These are phyloP conservation scores for Psilocybe sp. DNA, from an alignment of 768 basidiomycete species.

Conservation along the genomic window DNA sequence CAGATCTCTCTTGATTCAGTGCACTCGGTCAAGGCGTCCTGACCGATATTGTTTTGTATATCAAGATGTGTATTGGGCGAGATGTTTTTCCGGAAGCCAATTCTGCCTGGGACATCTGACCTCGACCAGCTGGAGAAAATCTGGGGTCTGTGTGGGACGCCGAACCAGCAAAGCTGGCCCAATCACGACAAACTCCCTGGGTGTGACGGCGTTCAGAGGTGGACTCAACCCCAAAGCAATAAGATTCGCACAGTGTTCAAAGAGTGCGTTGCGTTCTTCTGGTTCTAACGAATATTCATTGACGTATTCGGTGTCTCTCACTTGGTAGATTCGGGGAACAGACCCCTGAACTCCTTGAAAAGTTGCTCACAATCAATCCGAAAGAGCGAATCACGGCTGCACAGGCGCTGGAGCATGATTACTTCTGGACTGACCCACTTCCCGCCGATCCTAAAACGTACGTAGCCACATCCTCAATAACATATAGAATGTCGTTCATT, in stretches of 20 bases:
- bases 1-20: not conserved
- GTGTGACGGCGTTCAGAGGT: slow-evolving; percentile 75
- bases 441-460: slow-evolving; percentile 84
- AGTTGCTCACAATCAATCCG: slow-evolving; percentile 81
- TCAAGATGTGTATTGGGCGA: slow-evolving; percentile 91
- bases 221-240: slow-evolving; percentile 52
- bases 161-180: slow-evolving; percentile 80
- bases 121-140: slow-evolving; percentile 91
- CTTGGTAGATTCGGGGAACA: slow-evolving; percentile 59
- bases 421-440: slow-evolving; percentile 90
- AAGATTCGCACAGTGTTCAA: slow-evolving; percentile 58
- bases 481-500: too few species aligned
- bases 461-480: slow-evolving; percentile 19
- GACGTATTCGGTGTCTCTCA: not conserved
- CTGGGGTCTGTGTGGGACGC: slow-evolving; percentile 85
- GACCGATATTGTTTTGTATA: too few species aligned
- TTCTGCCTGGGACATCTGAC: slow-evolving; percentile 85
- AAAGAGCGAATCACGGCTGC: slow-evolving; percentile 78
- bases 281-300: not conserved
- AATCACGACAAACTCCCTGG: slow-evolving; percentile 73
- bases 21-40: too few species aligned
- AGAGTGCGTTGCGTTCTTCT: slow-evolving; percentile 40
- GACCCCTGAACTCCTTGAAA: slow-evolving; percentile 80
- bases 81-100: slow-evolving; percentile 87
- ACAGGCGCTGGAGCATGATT: slow-evolving; percentile 87